Evolutionary conservation across 139 green algal genomes (phyloP).

Genomic region (Desmodesmus armatus): DNA sequence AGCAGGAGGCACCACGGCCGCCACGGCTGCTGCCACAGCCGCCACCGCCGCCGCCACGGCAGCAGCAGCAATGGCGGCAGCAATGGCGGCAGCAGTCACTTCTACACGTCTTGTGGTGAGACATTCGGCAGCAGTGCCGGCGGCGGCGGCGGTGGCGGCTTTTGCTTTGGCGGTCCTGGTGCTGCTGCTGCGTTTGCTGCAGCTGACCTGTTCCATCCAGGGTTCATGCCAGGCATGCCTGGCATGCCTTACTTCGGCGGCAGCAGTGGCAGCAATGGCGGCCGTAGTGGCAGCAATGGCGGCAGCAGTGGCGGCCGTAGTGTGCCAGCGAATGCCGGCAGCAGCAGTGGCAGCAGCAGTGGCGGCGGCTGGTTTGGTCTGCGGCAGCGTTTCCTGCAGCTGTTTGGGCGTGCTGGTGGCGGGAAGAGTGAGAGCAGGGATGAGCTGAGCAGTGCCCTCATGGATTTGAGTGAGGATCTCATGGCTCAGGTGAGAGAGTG

Average conservation of each 20-base stretch:
- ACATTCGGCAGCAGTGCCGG: not conserved
- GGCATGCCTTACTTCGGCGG: no score
- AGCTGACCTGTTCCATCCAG: no score
- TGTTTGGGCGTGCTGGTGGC: conserved; percentile 48
- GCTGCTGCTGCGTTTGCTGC: no score
- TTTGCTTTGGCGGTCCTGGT: not conserved
- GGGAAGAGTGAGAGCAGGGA: conserved; percentile 44
- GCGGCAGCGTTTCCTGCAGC: conserved; percentile 55
- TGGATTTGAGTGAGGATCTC: conserved; percentile 73
- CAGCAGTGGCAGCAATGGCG: not conserved
- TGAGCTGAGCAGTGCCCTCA: conserved; percentile 65
- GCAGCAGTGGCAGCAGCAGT: conserved; percentile 9
- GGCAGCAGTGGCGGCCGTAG: not conserved
- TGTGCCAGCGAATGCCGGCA: not conserved
- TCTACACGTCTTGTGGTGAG: no score
- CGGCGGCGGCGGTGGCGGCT: not conserved
- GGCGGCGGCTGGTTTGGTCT: conserved; percentile 47
- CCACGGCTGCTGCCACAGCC: not conserved
- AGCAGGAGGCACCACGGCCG: conserved; percentile 3
- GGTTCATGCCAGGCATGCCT: no score
- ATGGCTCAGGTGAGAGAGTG: conserved; percentile 58
- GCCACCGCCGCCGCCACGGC: not conserved
- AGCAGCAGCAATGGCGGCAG: not conserved
- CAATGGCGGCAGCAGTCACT: no score
- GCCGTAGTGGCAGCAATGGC: not conserved